Percentiles rank a stretch among this genome's conserved stretches.
Conservation (phyloP, 306 rosid species). For the Medicago lupulina region DNA sequence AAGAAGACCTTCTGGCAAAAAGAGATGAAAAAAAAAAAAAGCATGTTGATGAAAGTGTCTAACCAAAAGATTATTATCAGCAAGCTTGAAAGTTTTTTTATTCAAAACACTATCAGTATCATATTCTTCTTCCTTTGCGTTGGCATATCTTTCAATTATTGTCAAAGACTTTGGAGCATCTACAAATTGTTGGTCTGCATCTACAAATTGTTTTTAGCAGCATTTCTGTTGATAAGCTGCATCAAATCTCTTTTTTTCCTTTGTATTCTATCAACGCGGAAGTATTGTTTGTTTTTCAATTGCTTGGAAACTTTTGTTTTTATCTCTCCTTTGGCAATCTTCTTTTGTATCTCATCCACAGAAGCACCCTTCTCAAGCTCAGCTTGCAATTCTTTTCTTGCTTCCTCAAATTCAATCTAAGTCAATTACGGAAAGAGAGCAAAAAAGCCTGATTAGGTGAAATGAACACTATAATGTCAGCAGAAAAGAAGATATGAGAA, state of each 20-base stretch:
- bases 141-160: conserved; percentile 60
- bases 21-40: conserved; percentile 40
- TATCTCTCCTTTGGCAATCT: conserved; percentile 75
- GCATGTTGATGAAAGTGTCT: conserved; percentile 48
- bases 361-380: conserved; percentile 75
- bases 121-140: conserved; percentile 79
- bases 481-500: conserved; percentile 34
- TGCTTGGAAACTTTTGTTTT: conserved; percentile 73
- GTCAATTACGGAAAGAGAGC: conserved; percentile 38
- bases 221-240: conserved; percentile 72
- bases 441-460: conserved; percentile 33
- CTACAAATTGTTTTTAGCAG: conserved; percentile 44
- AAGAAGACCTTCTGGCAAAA: conserved; percentile 22
- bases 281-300: conserved; percentile 59
- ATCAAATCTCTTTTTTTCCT: conserved; percentile 80
- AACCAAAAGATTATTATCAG: conserved; percentile 73
- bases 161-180: conserved; percentile 62
- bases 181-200: conserved; percentile 45
- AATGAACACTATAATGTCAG: conserved; percentile 36
- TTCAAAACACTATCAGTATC: conserved; percentile 60
- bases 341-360: conserved; percentile 70
- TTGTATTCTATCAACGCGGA: conserved; percentile 55
- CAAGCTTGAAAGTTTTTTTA: conserved; percentile 61
- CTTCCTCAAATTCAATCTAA: conserved; percentile 83
- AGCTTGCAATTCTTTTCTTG: conserved; percentile 67